Evolutionary conservation across 164 flowering plant genomes (phyloP).

Genomic region (Piper betle): DNA sequence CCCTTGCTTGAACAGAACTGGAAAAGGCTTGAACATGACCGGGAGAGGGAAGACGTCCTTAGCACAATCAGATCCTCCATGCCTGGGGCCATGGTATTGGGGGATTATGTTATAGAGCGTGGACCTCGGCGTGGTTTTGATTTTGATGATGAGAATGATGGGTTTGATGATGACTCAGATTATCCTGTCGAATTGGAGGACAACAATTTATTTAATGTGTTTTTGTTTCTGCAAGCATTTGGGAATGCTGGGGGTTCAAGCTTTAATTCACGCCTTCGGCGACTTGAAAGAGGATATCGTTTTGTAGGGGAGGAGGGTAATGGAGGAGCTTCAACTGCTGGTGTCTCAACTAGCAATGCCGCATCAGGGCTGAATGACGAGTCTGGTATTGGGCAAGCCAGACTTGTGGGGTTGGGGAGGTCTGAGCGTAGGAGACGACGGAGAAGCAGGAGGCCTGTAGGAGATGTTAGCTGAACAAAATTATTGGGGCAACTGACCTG

Average conservation of each 20-base stretch:
- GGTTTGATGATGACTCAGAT: conserved; percentile 16
- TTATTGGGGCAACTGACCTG: neutral
- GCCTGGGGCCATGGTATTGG: conserved; percentile 42
- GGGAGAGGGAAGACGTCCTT: conserved; percentile 40
- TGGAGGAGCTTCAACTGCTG: conserved; percentile 2
- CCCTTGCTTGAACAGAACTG: conserved; percentile 34
- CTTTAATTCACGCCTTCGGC: conserved; percentile 25
- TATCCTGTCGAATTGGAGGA: conserved; percentile 27
- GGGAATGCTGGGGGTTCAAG: conserved; percentile 31
- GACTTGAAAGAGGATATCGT: conserved; percentile 20
- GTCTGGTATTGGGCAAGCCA: conserved; percentile 5
- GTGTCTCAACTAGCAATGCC: neutral
- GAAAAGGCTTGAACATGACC: conserved; percentile 33
- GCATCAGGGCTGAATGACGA: conserved; percentile 8
- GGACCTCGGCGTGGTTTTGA: conserved; percentile 3
- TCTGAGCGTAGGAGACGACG: conserved; percentile 17
- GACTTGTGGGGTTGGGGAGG: conserved; percentile 12
- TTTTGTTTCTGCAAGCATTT: conserved; percentile 47
- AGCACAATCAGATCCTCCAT: conserved; percentile 39
- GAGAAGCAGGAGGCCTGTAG: conserved; percentile 10
- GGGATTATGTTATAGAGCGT: conserved; percentile 44
- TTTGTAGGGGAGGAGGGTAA: conserved; percentile 7
- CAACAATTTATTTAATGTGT: conserved; percentile 29
- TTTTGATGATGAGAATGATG: conserved; percentile 13
- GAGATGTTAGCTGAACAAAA: conserved; percentile 7